A percentile compares a stretch with the other conserved stretches of the same genome.
phyloP scores from a whole-genome alignment of 108 stramenopile genomes.

The Conticribra guillardii region DNA sequence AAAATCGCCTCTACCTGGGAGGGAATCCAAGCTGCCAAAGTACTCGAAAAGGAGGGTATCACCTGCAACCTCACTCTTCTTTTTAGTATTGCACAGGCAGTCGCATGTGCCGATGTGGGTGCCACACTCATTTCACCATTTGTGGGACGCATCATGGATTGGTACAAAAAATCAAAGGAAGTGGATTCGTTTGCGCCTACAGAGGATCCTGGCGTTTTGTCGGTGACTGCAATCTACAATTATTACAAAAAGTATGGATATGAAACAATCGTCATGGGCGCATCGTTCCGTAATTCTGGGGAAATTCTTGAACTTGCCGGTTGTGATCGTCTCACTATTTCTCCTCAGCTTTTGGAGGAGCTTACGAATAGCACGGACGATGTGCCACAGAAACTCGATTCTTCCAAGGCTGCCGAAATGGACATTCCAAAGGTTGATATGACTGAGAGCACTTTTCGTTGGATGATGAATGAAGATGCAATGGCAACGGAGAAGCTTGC shows the following conservation, averaged over 20 bases:
- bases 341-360: constrained; percentile 81
- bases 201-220: constrained; percentile 97
- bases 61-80: constrained; percentile 98
- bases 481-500: constrained; percentile 99
- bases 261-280: constrained; percentile 99
- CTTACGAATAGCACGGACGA: constrained; percentile 44
- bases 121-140: constrained; percentile 98
- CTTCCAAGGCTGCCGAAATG: constrained; percentile 57
- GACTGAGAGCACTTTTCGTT: constrained; percentile 92
- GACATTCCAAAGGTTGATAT: constrained; percentile 83
- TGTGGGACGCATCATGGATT: constrained; percentile 99
- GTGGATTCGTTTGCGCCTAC: constrained; percentile 72
- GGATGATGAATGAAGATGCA: constrained; percentile 96
- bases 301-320: constrained; percentile 88
- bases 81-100: constrained; percentile 94
- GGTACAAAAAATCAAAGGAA: constrained; percentile 90
- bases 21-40: constrained; percentile 95
- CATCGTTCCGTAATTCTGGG: constrained; percentile 92
- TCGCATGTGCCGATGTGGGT: constrained; percentile 97
- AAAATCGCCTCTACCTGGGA: constrained; percentile 99
- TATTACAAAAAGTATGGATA: constrained; percentile 98
- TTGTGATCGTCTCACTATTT: constrained; percentile 90
- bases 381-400: constrained; percentile 69
- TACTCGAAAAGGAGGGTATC: constrained; percentile 97
- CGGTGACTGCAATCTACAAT: constrained; percentile 94